Percentiles rank a stretch among this genome's conserved stretches.
Conservation (phyloP, 1,139 yeast species). For the Dujonia santamariae region DNA sequence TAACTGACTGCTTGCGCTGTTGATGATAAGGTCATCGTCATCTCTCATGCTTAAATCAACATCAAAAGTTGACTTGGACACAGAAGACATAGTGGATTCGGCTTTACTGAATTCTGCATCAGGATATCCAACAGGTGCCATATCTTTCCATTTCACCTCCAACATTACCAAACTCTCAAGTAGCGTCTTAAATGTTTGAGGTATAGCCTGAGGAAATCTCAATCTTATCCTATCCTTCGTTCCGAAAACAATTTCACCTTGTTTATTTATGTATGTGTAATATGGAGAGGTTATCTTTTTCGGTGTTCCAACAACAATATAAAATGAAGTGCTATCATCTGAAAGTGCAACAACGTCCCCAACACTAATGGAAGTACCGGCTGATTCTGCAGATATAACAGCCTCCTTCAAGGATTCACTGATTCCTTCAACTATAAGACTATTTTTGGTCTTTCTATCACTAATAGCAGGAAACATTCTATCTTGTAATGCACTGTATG, state of each 20-base stretch:
- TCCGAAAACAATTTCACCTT: conserved; percentile 55
- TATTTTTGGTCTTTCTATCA: background rate
- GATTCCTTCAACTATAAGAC: conserved; percentile 1
- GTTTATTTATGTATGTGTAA: conserved; percentile 52
- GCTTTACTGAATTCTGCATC: conserved; percentile 31
- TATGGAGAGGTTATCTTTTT: conserved; percentile 20
- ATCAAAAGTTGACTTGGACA: too few species aligned
- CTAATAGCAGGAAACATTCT: background rate
- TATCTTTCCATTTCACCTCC: conserved; percentile 30
- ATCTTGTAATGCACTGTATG: background rate
- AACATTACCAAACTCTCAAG: conserved; percentile 25
- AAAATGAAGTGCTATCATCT: conserved; percentile 29
- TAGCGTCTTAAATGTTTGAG: conserved; percentile 20
- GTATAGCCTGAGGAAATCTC: conserved; percentile 55
- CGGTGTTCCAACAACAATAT: conserved; percentile 33
- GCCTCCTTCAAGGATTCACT: conserved; percentile 15
- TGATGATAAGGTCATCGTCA: conserved; percentile 31
- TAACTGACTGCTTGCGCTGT: conserved; percentile 38
- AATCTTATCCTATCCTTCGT: conserved; percentile 43
- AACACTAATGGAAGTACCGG: conserved; percentile 23
- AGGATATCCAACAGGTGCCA: conserved; percentile 41
- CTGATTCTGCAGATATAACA: conserved; percentile 21
- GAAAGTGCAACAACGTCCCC: conserved; percentile 40
- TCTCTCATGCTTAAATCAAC: too few species aligned
- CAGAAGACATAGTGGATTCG: too few species aligned